phyloP scores from a whole-genome alignment of 2,329 filamentous ascomycete species.

The Endothia cerciana region DNA sequence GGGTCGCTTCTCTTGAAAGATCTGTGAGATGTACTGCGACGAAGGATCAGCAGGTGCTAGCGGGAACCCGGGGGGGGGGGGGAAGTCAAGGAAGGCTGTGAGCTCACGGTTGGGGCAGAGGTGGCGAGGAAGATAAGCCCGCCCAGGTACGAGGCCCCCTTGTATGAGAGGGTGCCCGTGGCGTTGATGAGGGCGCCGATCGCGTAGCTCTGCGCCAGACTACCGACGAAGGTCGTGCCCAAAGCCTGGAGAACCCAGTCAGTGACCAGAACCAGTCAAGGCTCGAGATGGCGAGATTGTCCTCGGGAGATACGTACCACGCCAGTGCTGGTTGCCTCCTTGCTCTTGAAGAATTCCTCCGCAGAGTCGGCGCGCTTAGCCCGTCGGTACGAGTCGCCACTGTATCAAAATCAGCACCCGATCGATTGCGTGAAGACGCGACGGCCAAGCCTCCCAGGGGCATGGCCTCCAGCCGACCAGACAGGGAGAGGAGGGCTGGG shows the following conservation, averaged over 20 bases:
- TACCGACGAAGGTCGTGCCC: slow-evolving; percentile 79
- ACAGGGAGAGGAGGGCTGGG: background rate
- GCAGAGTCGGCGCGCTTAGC: slow-evolving; percentile 91
- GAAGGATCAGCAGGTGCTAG: slow-evolving; percentile 16
- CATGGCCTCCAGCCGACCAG: too few species aligned
- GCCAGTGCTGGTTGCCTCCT: slow-evolving; percentile 86
- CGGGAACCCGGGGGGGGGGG: too few species aligned
- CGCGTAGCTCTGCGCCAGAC: slow-evolving; percentile 86
- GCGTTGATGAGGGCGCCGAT: slow-evolving; percentile 91
- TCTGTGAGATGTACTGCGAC: slow-evolving; percentile 76
- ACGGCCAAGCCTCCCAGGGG: too few species aligned
- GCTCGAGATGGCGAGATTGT: background rate
- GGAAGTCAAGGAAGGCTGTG: background rate
- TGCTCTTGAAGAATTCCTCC: slow-evolving; percentile 94
- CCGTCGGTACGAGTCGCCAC: slow-evolving; percentile 87
- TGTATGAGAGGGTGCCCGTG: slow-evolving; percentile 93
- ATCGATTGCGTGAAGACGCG: too few species aligned
- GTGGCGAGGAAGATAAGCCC: slow-evolving; percentile 89
- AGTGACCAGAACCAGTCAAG: background rate
- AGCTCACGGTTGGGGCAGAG: slow-evolving; percentile 80
- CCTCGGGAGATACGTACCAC: slow-evolving; percentile 65
- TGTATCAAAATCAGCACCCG: background rate
- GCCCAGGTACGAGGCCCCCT: slow-evolving; percentile 94
- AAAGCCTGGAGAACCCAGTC: slow-evolving; percentile 5
- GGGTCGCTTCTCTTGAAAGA: slow-evolving; percentile 90